phyloP scores from a whole-genome alignment of 148 eudicot genomes.

The Spergularia marina region DNA sequence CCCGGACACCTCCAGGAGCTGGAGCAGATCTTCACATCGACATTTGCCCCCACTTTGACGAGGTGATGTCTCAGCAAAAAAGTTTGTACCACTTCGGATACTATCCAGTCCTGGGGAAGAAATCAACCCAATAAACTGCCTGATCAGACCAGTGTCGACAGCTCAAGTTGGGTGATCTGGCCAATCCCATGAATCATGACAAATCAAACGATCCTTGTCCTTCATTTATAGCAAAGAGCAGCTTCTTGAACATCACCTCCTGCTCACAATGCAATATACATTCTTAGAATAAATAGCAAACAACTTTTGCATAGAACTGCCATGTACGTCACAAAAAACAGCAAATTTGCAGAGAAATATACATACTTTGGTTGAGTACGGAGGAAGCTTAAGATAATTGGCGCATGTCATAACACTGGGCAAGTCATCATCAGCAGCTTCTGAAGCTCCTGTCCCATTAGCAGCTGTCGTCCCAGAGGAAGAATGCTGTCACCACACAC shows the following conservation, averaged over 20 bases:
- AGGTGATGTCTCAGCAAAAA: constrained; percentile 16
- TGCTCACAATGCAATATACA: constrained; percentile 25
- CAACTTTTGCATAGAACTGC: not conserved
- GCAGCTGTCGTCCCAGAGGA: constrained; percentile 43
- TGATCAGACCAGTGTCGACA: not conserved
- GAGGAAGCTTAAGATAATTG: constrained; percentile 96
- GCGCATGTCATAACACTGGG: constrained; percentile 99
- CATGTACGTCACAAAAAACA: not conserved
- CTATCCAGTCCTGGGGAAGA: constrained; percentile 25
- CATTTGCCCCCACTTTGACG: constrained; percentile 1
- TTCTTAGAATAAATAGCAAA: not conserved
- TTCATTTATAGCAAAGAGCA: constrained; percentile 84
- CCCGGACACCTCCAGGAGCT: constrained; percentile 22
- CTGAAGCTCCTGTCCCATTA: constrained; percentile 52
- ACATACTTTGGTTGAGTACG: constrained; percentile 81
- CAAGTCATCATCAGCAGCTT: constrained; percentile 79
- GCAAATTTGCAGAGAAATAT: not conserved
- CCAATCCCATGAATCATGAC: constrained; percentile 34
- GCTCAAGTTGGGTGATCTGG: not conserved
- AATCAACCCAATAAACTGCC: constrained; percentile 11
- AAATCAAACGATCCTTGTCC: constrained; percentile 96
- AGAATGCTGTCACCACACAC: constrained; percentile 53
- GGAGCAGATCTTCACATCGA: constrained; percentile 4
- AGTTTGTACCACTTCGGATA: constrained; percentile 4
- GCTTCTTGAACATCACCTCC: constrained; percentile 89